These are phyloP conservation scores for Psidium friedrichsthalianum DNA, from an alignment of 345 rosid species.

Conservation along the genomic window DNA sequence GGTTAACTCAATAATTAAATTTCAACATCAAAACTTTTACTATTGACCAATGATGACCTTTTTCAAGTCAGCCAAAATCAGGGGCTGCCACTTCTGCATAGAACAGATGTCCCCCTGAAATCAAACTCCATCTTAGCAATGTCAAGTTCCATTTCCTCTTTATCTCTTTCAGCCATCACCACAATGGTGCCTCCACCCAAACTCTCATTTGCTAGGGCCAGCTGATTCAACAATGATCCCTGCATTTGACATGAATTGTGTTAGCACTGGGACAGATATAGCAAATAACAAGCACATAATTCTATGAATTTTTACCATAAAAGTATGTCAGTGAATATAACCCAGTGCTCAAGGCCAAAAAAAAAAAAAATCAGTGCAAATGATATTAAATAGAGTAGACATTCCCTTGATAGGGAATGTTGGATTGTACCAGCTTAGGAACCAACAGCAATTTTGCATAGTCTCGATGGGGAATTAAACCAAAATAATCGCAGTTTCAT, in stretches of 20 bases:
- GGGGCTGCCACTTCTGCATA: slow-evolving; percentile 69
- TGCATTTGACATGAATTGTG: slow-evolving; percentile 2
- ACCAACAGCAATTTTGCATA: not conserved
- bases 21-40: not conserved
- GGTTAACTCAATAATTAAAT: not conserved
- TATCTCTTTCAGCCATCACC: slow-evolving; percentile 69
- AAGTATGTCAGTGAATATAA: not conserved
- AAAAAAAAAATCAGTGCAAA: not conserved
- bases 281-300: not conserved
- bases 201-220: slow-evolving; percentile 65
- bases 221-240: slow-evolving; percentile 66
- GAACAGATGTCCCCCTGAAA: slow-evolving; percentile 58
- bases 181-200: slow-evolving; percentile 68
- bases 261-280: not conserved
- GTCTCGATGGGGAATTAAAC: not conserved
- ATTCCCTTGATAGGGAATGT: not conserved
- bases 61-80: slow-evolving; percentile 61
- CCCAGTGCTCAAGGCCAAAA: not conserved
- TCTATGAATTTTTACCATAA: not conserved
- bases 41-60: slow-evolving; percentile 19
- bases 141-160: slow-evolving; percentile 81
- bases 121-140: slow-evolving; percentile 75
- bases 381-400: not conserved
- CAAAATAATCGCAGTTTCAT: not conserved
- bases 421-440: not conserved